Conservation (phyloP, 192 early-diverging fungal genomes). For the Podila clonocystis region DNA sequence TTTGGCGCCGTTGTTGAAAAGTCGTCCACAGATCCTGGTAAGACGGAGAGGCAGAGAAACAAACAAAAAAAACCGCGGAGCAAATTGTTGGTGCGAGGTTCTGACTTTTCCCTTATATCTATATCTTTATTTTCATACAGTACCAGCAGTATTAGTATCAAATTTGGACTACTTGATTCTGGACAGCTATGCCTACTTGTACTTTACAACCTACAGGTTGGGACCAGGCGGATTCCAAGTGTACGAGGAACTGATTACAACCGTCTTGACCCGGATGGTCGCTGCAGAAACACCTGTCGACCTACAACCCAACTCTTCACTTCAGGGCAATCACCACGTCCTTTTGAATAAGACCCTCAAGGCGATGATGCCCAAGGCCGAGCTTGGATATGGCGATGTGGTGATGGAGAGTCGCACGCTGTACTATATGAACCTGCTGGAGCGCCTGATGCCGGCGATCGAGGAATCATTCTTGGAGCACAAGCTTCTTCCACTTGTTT, state of each 20-base stretch:
- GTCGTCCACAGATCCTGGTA: conserved; percentile 25
- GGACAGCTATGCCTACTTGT: conserved; percentile 57
- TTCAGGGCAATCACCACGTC: conserved; percentile 11
- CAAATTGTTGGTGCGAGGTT: neutral
- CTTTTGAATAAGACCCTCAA: conserved; percentile 32
- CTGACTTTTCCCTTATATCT: neutral
- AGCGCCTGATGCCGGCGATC: conserved; percentile 55
- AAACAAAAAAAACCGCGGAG: neutral
- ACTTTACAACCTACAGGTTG: conserved; percentile 58
- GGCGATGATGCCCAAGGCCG: conserved; percentile 30
- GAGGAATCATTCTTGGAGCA: conserved; percentile 58
- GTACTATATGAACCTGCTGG: conserved; percentile 60
- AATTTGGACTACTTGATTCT: conserved; percentile 40
- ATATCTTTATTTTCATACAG: neutral
- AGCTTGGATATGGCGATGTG: conserved; percentile 29
- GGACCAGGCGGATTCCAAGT: conserved; percentile 57
- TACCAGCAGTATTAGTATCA: conserved; percentile 16
- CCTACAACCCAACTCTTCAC: neutral
- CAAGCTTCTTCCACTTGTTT: conserved; percentile 56
- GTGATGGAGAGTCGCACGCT: conserved; percentile 49
- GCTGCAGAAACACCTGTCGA: conserved; percentile 9
- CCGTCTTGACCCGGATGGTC: conserved; percentile 54
- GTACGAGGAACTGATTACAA: conserved; percentile 59
- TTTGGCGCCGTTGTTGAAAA: conserved; percentile 51
- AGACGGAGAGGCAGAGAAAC: neutral